phyloP scores from a whole-genome alignment of 2,329 filamentous ascomycete genomes.

The Fusarium chuoi region DNA sequence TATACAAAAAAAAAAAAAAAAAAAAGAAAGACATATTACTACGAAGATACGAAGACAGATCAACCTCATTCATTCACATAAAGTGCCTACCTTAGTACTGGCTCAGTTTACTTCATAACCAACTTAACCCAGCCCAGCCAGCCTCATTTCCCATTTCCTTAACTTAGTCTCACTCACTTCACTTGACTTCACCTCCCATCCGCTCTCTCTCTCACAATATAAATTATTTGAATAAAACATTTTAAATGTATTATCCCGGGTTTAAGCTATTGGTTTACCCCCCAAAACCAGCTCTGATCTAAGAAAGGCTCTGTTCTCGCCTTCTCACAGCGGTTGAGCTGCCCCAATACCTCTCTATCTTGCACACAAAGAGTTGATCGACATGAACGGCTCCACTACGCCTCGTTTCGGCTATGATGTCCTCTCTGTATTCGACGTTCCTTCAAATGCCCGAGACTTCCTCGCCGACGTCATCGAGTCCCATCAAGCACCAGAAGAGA shows the following conservation, averaged over 20 bases:
- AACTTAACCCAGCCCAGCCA: not conserved
- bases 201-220: not conserved
- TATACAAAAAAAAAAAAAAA: too few species aligned
- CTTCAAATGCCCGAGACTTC: conserved; percentile 46
- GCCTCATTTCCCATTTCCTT: not conserved
- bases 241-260: not conserved
- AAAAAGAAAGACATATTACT: not conserved
- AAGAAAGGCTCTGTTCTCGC: not conserved
- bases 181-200: not conserved
- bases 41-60: not conserved
- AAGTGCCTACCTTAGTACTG: not conserved
- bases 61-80: not conserved
- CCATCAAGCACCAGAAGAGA: conserved; percentile 42
- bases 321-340: not conserved
- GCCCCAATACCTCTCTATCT: not conserved
- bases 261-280: not conserved
- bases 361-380: conserved; percentile 10
- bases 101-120: not conserved
- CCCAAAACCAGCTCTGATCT: not conserved
- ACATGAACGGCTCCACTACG: conserved; percentile 22
- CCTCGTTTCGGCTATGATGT: conserved; percentile 42
- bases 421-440: conserved; percentile 49
- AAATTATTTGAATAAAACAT: not conserved
- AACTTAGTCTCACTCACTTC: not conserved
- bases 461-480: conserved; percentile 47